Conservation (phyloP, 768 basidiomycete genomes). For the Gelatoporia subvermispora region DNA sequence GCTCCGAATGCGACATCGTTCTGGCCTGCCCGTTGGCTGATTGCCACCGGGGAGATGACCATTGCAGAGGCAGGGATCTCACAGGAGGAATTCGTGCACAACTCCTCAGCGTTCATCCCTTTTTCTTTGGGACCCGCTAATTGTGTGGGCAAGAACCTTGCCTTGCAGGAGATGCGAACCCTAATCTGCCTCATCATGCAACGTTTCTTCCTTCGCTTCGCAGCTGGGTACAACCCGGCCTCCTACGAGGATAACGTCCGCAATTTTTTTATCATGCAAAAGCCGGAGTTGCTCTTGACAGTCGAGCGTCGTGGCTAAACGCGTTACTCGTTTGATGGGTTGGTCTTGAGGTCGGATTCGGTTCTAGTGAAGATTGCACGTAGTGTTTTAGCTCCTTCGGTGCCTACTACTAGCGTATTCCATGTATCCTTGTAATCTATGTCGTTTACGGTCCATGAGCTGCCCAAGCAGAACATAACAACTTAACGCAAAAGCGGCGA, state of each 20-base stretch:
- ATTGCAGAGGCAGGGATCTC: no score
- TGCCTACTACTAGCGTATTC: no score
- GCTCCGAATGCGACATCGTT: slow-evolving; percentile 34
- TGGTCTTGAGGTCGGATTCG: no score
- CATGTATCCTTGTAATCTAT: no score
- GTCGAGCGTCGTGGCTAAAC: no score
- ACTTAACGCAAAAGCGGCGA: no score
- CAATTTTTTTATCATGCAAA: slow-evolving; percentile 25
- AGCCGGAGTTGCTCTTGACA: slow-evolving; percentile 18
- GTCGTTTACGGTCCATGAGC: no score
- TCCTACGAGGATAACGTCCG: slow-evolving; percentile 24
- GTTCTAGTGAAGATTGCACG: no score
- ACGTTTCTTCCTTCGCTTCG: slow-evolving; percentile 28
- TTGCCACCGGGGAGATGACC: background rate
- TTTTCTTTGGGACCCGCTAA: slow-evolving; percentile 46
- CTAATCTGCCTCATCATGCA: slow-evolving; percentile 29
- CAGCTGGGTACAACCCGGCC: slow-evolving; percentile 22
- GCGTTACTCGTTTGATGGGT: no score
- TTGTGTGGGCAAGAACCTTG: slow-evolving; percentile 46
- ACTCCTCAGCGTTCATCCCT: slow-evolving; percentile 33
- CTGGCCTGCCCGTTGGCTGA: slow-evolving; percentile 41
- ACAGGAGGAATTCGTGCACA: slow-evolving; percentile 13
- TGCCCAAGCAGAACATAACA: no score
- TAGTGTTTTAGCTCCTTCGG: no score
- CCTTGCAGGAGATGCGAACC: slow-evolving; percentile 31